Base-by-base conservation (phyloP, 768 basidiomycete genomes). In the Crucibulum laeve region DNA sequence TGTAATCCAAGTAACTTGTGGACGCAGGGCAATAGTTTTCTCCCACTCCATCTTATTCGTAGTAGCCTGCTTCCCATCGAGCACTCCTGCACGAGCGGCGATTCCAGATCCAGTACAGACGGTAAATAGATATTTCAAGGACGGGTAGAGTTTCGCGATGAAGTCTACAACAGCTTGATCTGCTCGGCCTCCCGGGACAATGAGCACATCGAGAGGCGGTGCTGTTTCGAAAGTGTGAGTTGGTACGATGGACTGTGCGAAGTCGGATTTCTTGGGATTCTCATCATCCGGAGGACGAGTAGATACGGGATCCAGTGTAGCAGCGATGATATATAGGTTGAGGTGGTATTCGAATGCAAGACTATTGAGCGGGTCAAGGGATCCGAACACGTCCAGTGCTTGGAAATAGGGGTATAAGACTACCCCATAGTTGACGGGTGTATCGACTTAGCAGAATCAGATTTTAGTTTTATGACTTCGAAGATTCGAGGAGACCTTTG, bases 101-200 rank as follows among this genome's bases (percentile, higher is more conserved):
- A 73, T 34, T 23, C 55, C 56, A 7, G 70, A 64, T 5, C 71
- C 72, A 1, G 68, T 73, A 45, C 74, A 73, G 2, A 76, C 65
- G 3, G 70, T 69, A 46, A 74, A 52, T 15, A 74, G 50, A 51
- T 73, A 72, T 35, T 55, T 54, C 3, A 71, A 54, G 3, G 53
- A 48, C 1, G 68, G 67, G 38, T 65, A 68, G 6, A 65, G 58
- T 10, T 53, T 50, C 30, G 40, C 48, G n/a, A 68, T 57, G 50
- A 64, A 73, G 3, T 56, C 53, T 35, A 65, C 49, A n/a, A 53
- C 54, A 19, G 45, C 23, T 15, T 57, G n/a, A 1, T 37, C 19
- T 10, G 3, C 35, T 37, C 35, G 35, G 11, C 58, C 57, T 2
- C 59, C 58, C 5, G 60, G 60, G 43, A 63, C 55, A 37, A 60